These are phyloP conservation scores for Diphasiastrum complanatum DNA, from an alignment of 83 land plant species.

Conservation along the genomic window DNA sequence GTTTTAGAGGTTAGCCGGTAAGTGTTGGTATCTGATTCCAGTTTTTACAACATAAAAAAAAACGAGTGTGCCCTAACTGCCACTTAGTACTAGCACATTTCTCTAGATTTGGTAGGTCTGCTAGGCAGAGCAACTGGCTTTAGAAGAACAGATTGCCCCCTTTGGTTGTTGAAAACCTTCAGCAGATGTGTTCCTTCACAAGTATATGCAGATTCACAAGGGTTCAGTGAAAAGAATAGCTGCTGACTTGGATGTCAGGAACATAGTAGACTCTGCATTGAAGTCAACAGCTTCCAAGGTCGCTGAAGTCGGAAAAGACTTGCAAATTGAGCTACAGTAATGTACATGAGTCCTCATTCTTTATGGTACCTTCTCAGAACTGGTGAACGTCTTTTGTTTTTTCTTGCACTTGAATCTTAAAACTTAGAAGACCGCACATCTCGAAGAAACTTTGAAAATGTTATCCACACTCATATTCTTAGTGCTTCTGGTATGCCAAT, in stretches of 20 bases:
- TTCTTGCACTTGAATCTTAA: too few species aligned
- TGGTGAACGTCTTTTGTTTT: too few species aligned
- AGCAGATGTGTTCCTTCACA: not conserved
- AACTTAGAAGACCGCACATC: too few species aligned
- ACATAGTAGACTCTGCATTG: slow-evolving; percentile 53
- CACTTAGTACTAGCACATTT: not conserved
- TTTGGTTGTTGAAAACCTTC: not conserved
- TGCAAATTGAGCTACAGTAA: too few species aligned
- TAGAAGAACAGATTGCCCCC: not conserved
- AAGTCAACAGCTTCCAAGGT: slow-evolving; percentile 57
- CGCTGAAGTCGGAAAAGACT: slow-evolving; percentile 82
- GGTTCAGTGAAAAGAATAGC: slow-evolving; percentile 74
- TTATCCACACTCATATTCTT: too few species aligned
- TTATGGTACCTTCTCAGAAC: too few species aligned
- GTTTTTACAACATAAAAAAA: not conserved
- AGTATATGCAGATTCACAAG: slow-evolving; percentile 53
- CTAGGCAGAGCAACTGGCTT: not conserved
- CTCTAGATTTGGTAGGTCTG: not conserved
- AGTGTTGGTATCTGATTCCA: too few species aligned
- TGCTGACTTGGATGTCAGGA: slow-evolving; percentile 66
- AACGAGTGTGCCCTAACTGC: not conserved
- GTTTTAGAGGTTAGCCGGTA: too few species aligned
- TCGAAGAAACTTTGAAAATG: too few species aligned
- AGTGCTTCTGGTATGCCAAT: too few species aligned
- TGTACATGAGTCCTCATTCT: too few species aligned